These are phyloP conservation scores for Umbelopsis sp. DNA, from an alignment of 192 early-diverging fungal species.

Conservation along the genomic window DNA sequence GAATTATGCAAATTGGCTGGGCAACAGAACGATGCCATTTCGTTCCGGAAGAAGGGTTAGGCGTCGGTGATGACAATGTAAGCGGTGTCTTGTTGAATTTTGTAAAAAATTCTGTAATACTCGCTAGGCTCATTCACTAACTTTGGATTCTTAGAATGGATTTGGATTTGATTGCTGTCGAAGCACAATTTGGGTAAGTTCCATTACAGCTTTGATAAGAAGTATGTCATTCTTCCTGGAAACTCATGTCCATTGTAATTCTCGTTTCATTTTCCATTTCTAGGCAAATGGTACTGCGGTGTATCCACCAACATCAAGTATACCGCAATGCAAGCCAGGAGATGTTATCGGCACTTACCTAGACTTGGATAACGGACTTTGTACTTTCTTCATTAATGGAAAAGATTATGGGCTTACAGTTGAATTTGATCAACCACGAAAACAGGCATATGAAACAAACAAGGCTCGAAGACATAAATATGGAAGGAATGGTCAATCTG, in stretches of 20 bases:
- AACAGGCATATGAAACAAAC: slow-evolving; percentile 5
- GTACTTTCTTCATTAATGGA: slow-evolving; percentile 74
- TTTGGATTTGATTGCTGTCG: slow-evolving; percentile 81
- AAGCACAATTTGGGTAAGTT: slow-evolving; percentile 71
- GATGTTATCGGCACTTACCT: slow-evolving; percentile 55
- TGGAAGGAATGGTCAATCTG: slow-evolving; percentile 18
- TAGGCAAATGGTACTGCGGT: slow-evolving; percentile 48
- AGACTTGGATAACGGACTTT: slow-evolving; percentile 63
- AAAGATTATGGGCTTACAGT: slow-evolving; percentile 64
- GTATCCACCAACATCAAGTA: slow-evolving; percentile 46
- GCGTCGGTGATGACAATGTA: slow-evolving; percentile 69
- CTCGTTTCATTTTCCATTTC: background rate
- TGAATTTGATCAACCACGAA: slow-evolving; percentile 41
- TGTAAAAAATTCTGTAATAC: background rate
- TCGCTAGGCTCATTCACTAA: background rate
- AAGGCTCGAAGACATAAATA: background rate
- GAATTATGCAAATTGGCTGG: slow-evolving; percentile 88
- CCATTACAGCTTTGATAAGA: background rate
- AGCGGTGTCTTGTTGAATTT: slow-evolving; percentile 10
- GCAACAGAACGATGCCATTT: slow-evolving; percentile 61
- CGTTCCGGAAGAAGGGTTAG: slow-evolving; percentile 77
- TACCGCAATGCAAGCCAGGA: slow-evolving; percentile 56
- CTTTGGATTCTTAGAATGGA: slow-evolving; percentile 45
- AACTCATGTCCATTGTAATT: background rate
- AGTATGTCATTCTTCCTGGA: too few relatives aligned